Base-by-base conservation (phyloP, 208 protist species). In the Naegleria fowleri region DNA sequence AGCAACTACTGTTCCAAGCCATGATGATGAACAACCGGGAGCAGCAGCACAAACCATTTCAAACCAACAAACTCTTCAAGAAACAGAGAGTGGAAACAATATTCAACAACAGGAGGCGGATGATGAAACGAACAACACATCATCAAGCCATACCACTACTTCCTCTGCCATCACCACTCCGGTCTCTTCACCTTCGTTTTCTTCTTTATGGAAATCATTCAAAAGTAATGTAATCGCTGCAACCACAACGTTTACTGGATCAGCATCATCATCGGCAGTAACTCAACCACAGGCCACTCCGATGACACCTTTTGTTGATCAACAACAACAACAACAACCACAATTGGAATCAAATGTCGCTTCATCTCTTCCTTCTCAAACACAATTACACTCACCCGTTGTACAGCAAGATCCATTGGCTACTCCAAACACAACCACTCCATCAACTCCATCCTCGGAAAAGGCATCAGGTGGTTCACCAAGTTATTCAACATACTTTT, bases 401-500 rank as follows among this genome's bases (percentile, higher is more conserved):
- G n/a, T n/a, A 67, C 19, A 67, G 55, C 55, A 15, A 67, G 19
- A 67, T 29, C 13, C 55, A 9, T 48, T 7, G 43, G 5, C 7
- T 1, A 48, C 5, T 48, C 7, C 43, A 48, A n/a, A n/a, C n/a
- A 67, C 11, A 67, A 67, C 55, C 3, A 15, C 55, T 67, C 55
- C 55, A 67, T 29, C 11, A 4, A 67, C 11, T 36, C 67, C 13
- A 79, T 36, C 13, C 25, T 36, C 9, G 19, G 25, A 79, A 79
- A 25, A 19, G n/a, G 36, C 16, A n/a, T n/a, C n/a, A 79, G 7
- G 25, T 79, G 16, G 29, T 36, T 79, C 67, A 36, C 29, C 67
- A 79, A 79, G 67, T 79, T 79, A 79, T 79, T 36, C 67, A 79
- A 79, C 29, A 36, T 79, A 79, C n/a, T 79, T 79, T n/a, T 79